phyloP scores from a whole-genome alignment of 2,329 filamentous ascomycete genomes.

The Ophiostoma triangulosporum region DNA sequence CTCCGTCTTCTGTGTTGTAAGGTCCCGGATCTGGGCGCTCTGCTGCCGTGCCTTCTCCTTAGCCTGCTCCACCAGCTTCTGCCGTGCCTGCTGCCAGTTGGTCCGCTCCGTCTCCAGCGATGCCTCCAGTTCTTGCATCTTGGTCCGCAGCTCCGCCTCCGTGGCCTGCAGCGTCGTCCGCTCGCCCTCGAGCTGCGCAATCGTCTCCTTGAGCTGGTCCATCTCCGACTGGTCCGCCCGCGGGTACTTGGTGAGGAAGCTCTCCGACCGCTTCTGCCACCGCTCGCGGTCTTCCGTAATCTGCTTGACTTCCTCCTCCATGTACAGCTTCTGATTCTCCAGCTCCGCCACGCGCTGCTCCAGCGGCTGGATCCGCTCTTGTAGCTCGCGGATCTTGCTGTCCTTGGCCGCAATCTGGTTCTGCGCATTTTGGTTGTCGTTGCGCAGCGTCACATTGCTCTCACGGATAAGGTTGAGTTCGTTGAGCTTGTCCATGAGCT shows the following conservation, averaged over 20 bases:
- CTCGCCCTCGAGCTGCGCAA: conserved; percentile 52
- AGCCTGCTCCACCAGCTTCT: conserved; percentile 46
- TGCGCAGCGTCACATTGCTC: conserved; percentile 81
- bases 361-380: conserved; percentile 65
- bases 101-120: conserved; percentile 40
- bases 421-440: conserved; percentile 70
- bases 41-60: conserved; percentile 46
- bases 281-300: conserved; percentile 84
- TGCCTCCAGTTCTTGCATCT: conserved; percentile 37
- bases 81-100: conserved; percentile 37
- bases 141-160: conserved; percentile 38
- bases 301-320: conserved; percentile 78
- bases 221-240: conserved; percentile 88
- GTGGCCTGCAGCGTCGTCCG: conserved; percentile 41
- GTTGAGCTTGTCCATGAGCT: conserved; percentile 87
- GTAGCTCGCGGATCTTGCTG: conserved; percentile 59
- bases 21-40: conserved; percentile 37
- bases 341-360: conserved; percentile 69
- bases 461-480: conserved; percentile 94
- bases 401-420: conserved; percentile 62
- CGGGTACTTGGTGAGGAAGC: conserved; percentile 92
- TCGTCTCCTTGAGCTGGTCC: conserved; percentile 71
- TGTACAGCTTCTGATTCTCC: conserved; percentile 65
- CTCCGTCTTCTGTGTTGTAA: conserved; percentile 39
- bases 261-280: conserved; percentile 91